Base-by-base conservation (phyloP, 108 stramenopile species). In the Discostella stelligeroides region DNA sequence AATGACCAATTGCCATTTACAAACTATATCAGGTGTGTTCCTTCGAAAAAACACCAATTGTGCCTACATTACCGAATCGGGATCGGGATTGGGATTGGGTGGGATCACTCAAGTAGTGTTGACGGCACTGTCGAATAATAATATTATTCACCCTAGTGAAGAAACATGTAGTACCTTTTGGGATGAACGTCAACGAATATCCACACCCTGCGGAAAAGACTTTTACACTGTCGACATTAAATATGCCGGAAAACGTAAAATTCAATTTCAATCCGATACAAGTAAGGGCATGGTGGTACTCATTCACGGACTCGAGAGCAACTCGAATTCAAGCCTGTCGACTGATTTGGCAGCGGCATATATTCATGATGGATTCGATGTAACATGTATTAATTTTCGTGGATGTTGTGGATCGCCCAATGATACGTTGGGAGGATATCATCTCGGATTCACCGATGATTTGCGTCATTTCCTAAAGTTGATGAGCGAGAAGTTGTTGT, bases 361-460 rank as follows among this genome's bases (percentile, higher is more conserved):
- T 54, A 20, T 67, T 8, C 43, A 84, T 10, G 30, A 64, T n/a
- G 80, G 80, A 38, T 82, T 88, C 58, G 87, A 89, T 50, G 90
- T 82, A 0, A 77, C 62, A 11, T 89, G 86, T 56, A 58, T 97
- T 55, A 96, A 95, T 65, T 96, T 96, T 70, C 86, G 97, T 25
- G 94, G 94, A 0, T 97, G 97, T 67, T 83, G 82, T 34, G 89
- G 88, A 2, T 63, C 56, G 15, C 85, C 88, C 12, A 84, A 86
- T 71, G 62, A 70, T 24, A 74, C 75, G 8, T 68, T 89, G 17
- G 73, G 83, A 9, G 82, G 82, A 15, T 96, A 97, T 69, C 97
- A 97, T 73, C 53, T 95, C 17, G 95, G 97, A n/a, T 97, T 92
- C 68, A 94, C 92, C 8, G 89, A 94, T 55, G 97, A 97, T 65